Evolutionary conservation across 495 filamentous ascomycete species (phyloP), one percentile per base, ranked within the genome.

Genomic region (Penicillium salamii): DNA sequence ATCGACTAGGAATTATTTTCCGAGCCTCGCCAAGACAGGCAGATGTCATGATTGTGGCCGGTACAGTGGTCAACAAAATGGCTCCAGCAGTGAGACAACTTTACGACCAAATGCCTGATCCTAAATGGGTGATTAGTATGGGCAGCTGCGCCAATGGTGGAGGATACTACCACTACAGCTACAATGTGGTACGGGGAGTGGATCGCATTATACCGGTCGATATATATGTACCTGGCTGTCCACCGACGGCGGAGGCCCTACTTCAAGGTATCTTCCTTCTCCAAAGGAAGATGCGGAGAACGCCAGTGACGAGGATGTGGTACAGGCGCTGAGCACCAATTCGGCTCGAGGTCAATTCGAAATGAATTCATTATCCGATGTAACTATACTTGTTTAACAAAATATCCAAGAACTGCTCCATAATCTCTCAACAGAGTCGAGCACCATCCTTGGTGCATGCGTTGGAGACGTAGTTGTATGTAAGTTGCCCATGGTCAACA

Each of bases 71-170:
- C 39, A 96, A 95, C 77, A 96, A 96, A 78, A 95, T 96, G 91
- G 91, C 90, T 2, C 89, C 90, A 12, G 91, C 90, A 4, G 72
- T 96, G 65, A 75, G 90, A 54, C 90, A 92, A 69, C 87, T 92
- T 19, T 96, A 95, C 69, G 90, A 95, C 65, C 90, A 96, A 77
- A 96, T 96, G 90, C 90, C 90, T 7, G 90, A 96, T 11, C 90
- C 90, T 11, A 76, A 85, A 58, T 96, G 91, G 91, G 91, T 96
- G 33, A 83, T 96, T 63, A 86, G 80, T 50, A 96, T 96, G 90
- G 90, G 90, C 7, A 86, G 80, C 53, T 96, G 90, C 67, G 91
- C 90, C 52, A 96, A 96, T 66, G 91, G 90, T 28, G 90, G 90
- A 46, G 90, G 90, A 36, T 96, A 96, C 70, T 96, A 96, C 60